Evolutionary conservation across 345 rosid genomes (phyloP), one percentile per base, ranked within the genome.

Genomic region (Psidium friedrichsthalianum): DNA sequence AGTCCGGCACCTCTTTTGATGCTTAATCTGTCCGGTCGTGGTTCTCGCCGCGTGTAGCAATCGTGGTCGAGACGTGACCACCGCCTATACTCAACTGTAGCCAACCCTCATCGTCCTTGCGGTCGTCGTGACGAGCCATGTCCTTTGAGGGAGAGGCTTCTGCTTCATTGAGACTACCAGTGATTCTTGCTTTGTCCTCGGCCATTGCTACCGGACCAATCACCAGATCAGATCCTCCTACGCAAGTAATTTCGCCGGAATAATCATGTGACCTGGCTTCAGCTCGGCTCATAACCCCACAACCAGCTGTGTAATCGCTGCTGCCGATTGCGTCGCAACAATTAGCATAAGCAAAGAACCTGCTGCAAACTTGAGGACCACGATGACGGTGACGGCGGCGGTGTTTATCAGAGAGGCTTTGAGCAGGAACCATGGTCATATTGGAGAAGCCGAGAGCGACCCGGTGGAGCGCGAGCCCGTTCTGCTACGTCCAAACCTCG

Each of bases 101-200:
- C 99, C 99, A 98, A 49, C 90, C 91, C 81, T 92, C 93, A 22
- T 93, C 94, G 86, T 87, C 91, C 80, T 86, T 88, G 61, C 90
- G 91, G 85, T 90, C 89, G 76, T 89, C 87, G 21, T 87, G 88
- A 25, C 13, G 58, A 29, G 16, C 42, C n/a, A 25, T 54, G 8
- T 93, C 94, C 83, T 93, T 95, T 61, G 96, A 92, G 87, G 92
- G 92, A 21, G 96, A 94, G 86, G 91, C 90, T 2, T 90, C 86
- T 47, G 36, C 92, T 40, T 93, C 94, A 69, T 89, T 88, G 27
- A 86, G 89, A 86, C 86, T 74, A 59, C 96, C 90, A 86, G 94
- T 92, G 83, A 92, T 90, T 90, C 96, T 94, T 24, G 98, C 94
- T 85, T 94, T 96, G 61, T 97, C 95, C 88, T 95, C 97, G 6